A percentile compares a stretch with the other conserved stretches of the same genome.
Evolutionary conservation across 768 basidiomycete genomes (phyloP).

Genomic region (Phanerochaete sordida): DNA sequence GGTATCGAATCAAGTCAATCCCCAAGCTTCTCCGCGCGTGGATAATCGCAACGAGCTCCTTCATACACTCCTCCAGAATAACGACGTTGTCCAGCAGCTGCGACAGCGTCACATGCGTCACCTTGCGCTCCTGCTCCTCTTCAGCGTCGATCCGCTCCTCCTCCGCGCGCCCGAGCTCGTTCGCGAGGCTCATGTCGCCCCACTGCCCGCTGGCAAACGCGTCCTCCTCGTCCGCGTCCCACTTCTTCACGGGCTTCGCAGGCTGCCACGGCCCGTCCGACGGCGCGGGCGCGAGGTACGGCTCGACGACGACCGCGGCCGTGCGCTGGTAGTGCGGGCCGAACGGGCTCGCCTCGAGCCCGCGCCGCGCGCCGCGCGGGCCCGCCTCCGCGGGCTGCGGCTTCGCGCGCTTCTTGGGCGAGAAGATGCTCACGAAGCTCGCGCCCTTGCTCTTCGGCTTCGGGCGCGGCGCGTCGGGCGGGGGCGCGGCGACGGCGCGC

Average conservation of each 20-base stretch:
- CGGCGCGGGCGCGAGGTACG: slow-evolving; percentile 61
- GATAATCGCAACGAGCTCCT: slow-evolving; percentile 85
- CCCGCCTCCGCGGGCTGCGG: slow-evolving; percentile 29
- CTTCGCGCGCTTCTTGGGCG: slow-evolving; percentile 66
- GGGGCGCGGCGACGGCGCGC: slow-evolving; percentile 18
- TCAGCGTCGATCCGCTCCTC: slow-evolving; percentile 27
- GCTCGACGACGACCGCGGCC: slow-evolving; percentile 63
- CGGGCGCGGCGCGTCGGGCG: slow-evolving; percentile 21
- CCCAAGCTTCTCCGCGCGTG: slow-evolving; percentile 81
- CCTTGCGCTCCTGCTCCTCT: slow-evolving; percentile 26
- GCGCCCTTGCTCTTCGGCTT: slow-evolving; percentile 55
- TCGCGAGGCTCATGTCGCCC: slow-evolving; percentile 35
- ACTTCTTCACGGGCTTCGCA: slow-evolving; percentile 36
- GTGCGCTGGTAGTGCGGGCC: slow-evolving; percentile 83
- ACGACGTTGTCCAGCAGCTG: slow-evolving; percentile 91
- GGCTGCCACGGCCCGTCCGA: slow-evolving; percentile 64
- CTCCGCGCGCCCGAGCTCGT: slow-evolving; percentile 29
- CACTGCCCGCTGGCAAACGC: slow-evolving; percentile 54
- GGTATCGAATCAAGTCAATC: slow-evolving; percentile 75
- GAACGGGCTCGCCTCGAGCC: slow-evolving; percentile 71
- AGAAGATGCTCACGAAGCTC: slow-evolving; percentile 67
- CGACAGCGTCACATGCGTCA: slow-evolving; percentile 65
- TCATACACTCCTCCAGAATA: slow-evolving; percentile 91
- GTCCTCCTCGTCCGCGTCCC: slow-evolving; percentile 66
- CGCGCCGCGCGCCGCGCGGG: slow-evolving; percentile 40